Evolutionary conservation across 2,329 filamentous ascomycete species (phyloP), one percentile per base, ranked within the genome.

Genomic region (Pestalotiopsis sp.): DNA sequence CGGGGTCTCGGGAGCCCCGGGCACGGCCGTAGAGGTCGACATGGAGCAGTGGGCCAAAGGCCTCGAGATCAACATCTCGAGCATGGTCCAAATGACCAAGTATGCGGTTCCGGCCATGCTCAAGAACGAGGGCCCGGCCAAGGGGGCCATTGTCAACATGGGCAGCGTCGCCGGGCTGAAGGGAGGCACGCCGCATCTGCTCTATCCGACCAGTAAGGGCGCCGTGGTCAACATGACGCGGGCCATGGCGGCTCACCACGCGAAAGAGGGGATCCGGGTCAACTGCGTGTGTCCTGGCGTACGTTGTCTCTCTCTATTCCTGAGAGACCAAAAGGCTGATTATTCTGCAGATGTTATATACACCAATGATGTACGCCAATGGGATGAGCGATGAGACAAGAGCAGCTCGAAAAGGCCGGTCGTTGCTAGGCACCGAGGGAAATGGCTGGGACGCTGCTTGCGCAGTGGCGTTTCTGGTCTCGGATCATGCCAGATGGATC

Each of bases 31-130:
- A 1, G 86, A 89, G 0, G 86, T 91, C 0, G 87, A 91, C 72
- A 85, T 90, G 81, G 83, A 77, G 0, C 80, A 83, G 12, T 92
- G 88, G 88, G 81, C 85, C 0, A 82, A 82, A 65, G 83, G 85
- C 0, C 82, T 92, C 67, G 83, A 89, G 59, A 80, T 91, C 61
- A 92, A 92, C 73, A 87, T 92, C 4, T 84, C 84, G 4, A 89
- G 86, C 72, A 92, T 92, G 89, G 85, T 91, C 38, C 80, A 86
- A 67, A 91, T 92, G 88, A 81, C 82, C 20, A 90, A 90, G 73
- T 86, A 87, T 72, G 84, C 85, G 0, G 85, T 92, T 38, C 90
- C 89, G 0, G 85, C 80, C 3, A 92, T 92, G 89, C 70, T 72
- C 27, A 82, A 81, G 67, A 90, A 90, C 67, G 79, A 83, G 6